Base-by-base conservation (phyloP, 495 filamentous ascomycete species). In the Aspergillus bridgeri region DNA sequence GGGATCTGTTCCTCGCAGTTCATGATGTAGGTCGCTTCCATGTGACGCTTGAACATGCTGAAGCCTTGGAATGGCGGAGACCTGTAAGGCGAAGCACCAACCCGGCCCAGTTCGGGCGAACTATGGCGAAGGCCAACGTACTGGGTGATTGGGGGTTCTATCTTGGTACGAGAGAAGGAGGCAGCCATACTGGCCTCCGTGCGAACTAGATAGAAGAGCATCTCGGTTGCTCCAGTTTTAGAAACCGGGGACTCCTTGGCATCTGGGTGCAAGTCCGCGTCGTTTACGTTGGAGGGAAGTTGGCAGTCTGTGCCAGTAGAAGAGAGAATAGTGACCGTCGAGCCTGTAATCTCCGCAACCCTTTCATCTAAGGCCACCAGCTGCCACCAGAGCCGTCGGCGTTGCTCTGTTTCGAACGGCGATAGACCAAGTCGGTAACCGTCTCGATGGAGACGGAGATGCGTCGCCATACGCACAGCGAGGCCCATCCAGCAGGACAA, bases 341-440 rank as follows among this genome's bases (percentile, higher is more conserved):
- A 85, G 25, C 86, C 87, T 23, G 84, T 81, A 38, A 88, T 80
- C 62, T 87, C 85, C 19, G 79, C 81, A 8, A 84, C 78, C 38
- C 86, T 81, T 45, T 79, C 76, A 62, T 92, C 88, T 18, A 90
- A 77, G 20, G 81, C 72, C 53, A 82, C 80, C 7, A 90, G 71
- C 62, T 86, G 85, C 86, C 86, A 89, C 88, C 88, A 91, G 5
- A 90, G 65, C 20, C 87, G 76, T 49, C 87, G 72, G 18, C 88
- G 76, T 67, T 84, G 80, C 69, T 91, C 88, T 2, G 81, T 79
- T 53, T 91, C 86, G 62, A 90, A 89, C 4, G 84, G 81, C 0
- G 84, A 77, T 2, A 89, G 72, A n/a, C 75, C 74, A 49, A 83
- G 85, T 57, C 81, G 79, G 42, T 73, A 67, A 3, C 83, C 85